These are phyloP conservation scores for Kernera saxatilis DNA, from an alignment of 345 rosid species.

Conservation along the genomic window DNA sequence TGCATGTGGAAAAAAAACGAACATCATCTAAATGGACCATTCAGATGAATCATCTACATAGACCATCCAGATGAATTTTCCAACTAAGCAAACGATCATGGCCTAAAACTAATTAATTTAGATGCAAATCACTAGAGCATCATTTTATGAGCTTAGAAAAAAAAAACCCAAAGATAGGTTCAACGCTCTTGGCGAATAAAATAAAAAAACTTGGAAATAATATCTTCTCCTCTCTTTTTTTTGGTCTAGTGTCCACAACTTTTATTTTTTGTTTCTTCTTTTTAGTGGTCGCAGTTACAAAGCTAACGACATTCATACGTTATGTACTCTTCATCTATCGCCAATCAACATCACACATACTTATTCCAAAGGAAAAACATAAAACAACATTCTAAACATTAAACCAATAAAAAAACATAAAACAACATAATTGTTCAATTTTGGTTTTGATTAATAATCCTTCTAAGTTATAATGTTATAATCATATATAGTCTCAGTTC, in stretches of 20 bases:
- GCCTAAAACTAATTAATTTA: too few species aligned
- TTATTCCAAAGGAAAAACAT: neutral
- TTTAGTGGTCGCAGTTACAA: slow-evolving; percentile 16
- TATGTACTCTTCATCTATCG: neutral
- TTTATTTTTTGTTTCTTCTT: neutral
- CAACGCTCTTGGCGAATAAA: neutral
- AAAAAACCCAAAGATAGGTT: neutral
- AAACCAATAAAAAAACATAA: too few species aligned
- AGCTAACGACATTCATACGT: slow-evolving; percentile 8
- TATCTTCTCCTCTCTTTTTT: too few species aligned
- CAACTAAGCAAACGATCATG: too few species aligned
- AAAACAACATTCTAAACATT: neutral
- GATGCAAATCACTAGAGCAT: too few species aligned
- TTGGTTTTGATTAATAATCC: neutral
- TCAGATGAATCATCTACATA: too few species aligned
- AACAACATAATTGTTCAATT: neutral
- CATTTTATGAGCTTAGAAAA: too few species aligned
- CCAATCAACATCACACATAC: slow-evolving; percentile 5
- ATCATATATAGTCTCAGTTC: too few species aligned
- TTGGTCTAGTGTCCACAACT: neutral
- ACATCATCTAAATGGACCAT: too few species aligned
- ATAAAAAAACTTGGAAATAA: neutral
- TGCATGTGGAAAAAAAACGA: too few species aligned
- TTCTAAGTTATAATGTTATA: neutral
- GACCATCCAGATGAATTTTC: too few species aligned